A percentile compares a stretch with the other conserved stretches of the same genome.
Conservation (phyloP, 371 early-diverging fungal genomes). For the Aphelidium insulamus region DNA sequence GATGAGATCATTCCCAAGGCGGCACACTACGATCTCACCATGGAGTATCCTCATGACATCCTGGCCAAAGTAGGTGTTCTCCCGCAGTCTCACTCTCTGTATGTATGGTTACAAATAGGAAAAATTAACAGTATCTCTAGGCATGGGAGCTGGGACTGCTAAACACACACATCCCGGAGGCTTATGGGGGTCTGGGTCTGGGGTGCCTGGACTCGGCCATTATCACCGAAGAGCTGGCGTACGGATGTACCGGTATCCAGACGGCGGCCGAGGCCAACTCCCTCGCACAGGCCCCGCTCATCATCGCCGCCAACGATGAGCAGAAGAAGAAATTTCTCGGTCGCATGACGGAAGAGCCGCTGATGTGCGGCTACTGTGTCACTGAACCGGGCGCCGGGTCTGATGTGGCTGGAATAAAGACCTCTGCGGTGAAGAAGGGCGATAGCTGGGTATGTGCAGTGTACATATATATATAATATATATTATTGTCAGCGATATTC, state of each 20-base stretch:
- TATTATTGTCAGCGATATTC: too few relatives aligned
- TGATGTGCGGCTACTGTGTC: constrained; percentile 83
- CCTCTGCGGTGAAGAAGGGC: constrained; percentile 23
- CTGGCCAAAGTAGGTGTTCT: too few relatives aligned
- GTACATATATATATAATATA: too few relatives aligned
- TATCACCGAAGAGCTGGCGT: constrained; percentile 74
- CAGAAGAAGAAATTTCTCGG: constrained; percentile 82
- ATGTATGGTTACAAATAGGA: background rate
- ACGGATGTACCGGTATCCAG: constrained; percentile 87
- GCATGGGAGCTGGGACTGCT: constrained; percentile 88
- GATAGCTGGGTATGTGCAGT: too few relatives aligned
- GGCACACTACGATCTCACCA: constrained; percentile 77
- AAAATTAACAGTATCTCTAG: too few relatives aligned
- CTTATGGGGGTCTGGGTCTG: constrained; percentile 68
- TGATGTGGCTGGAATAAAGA: constrained; percentile 23
- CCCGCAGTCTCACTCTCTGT: constrained; percentile 8
- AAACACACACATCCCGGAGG: constrained; percentile 71
- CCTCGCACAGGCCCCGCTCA: constrained; percentile 77
- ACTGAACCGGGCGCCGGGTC: constrained; percentile 32
- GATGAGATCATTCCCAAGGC: constrained; percentile 86
- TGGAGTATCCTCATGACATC: constrained; percentile 89
- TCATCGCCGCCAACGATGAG: constrained; percentile 59
- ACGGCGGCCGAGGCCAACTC: constrained; percentile 93
- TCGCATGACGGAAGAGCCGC: constrained; percentile 78
- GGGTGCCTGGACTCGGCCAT: constrained; percentile 58